Evolutionary conservation across 495 filamentous ascomycete genomes (phyloP), one percentile per base, ranked within the genome.

Genomic region (Achaetomiella virescens): DNA sequence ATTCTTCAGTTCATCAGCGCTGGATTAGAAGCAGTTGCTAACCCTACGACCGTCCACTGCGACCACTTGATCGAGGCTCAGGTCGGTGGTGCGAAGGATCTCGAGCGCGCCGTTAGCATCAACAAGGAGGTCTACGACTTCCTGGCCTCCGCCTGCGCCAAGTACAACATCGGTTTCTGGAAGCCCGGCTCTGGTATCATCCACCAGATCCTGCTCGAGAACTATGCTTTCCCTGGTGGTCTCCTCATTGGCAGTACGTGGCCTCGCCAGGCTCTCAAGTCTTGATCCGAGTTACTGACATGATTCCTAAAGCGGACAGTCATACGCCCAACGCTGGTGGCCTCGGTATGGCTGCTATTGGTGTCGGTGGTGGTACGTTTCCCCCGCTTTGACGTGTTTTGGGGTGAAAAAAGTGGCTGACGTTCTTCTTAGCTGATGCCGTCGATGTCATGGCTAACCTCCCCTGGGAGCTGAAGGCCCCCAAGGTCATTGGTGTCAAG

Each of bases 101-200:
- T 98, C 64, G 88, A 84, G 51, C 83, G 93, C 67, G 95, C 95
- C 61, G 78, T 90, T 66, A 81, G 82, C 52, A 95, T 97, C 76
- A 98, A 98, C 86, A 97, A 97, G 83, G 93, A 98, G 75, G 93
- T 98, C 61, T 98, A 97, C 76, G 89, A 98, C 74, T 98, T 98
- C 83, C 79, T 98, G 70, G 84, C 91, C 52, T 85, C 85, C 48
- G 85, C 95, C 55, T 97, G 93, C 66, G 93, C 91, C 61, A 98
- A 97, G 81, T 98, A 97, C 82, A 91, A 96, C 79, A 97, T 98
- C 70, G 95, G 95, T 78, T 98, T 98, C 86, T 98, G 93, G 93
- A 87, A 81, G 71, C 95, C 93, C 59, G 93, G 93, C 57, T 97
- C 93, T 66, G 93, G 93, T 82, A 98, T 98, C 78, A 98, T 98